These are phyloP conservation scores for Gaeumannomyces tritici DNA, from an alignment of 2,329 filamentous ascomycete genomes.

Conservation along the genomic window DNA sequence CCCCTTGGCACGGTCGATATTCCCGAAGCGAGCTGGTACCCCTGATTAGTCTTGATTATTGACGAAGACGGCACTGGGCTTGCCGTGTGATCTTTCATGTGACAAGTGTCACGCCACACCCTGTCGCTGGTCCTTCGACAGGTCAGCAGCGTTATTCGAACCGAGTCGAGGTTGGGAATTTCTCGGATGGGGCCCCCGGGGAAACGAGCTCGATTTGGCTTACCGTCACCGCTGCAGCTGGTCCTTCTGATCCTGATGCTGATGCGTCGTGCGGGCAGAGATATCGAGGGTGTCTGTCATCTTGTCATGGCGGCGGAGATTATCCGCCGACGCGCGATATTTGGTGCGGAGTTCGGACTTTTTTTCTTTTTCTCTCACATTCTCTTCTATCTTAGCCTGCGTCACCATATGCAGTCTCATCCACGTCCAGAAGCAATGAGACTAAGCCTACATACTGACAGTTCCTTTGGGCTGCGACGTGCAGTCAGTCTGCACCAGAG, in stretches of 20 bases:
- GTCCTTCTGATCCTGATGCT: neutral
- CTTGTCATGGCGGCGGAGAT: neutral
- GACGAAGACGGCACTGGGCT: neutral
- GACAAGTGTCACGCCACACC: neutral
- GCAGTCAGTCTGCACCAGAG: neutral
- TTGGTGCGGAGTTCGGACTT: neutral
- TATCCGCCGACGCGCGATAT: neutral
- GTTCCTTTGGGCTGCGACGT: neutral
- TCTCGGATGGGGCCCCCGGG: neutral
- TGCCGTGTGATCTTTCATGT: conserved; percentile 2
- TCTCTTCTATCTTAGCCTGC: no score
- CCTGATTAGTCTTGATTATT: neutral
- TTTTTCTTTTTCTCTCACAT: neutral
- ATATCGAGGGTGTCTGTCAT: neutral
- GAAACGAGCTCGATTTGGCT: neutral
- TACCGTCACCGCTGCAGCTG: no score
- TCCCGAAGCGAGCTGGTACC: neutral
- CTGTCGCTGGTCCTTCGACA: neutral
- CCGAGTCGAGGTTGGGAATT: neutral
- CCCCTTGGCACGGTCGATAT: neutral
- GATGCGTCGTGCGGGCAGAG: neutral
- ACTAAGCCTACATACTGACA: neutral
- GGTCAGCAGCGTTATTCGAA: neutral
- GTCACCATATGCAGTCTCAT: neutral
- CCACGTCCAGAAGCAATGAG: neutral